These are phyloP conservation scores for Fusarium annulatum DNA, from an alignment of 2,329 filamentous ascomycete genomes.

Conservation along the genomic window DNA sequence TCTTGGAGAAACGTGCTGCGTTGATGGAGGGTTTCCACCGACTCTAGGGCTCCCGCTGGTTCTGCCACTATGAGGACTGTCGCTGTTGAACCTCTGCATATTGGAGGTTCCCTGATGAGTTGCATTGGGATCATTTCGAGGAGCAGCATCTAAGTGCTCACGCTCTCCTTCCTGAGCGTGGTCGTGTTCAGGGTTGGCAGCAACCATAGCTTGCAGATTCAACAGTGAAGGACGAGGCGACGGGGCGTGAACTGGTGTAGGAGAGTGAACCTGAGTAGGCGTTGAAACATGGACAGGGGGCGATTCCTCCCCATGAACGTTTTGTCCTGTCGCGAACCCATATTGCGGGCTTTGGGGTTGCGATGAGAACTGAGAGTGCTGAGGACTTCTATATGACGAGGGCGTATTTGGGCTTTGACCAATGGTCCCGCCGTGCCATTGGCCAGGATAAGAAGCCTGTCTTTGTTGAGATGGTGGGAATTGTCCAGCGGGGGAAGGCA, in stretches of 20 bases:
- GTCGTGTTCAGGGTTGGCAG: conserved; percentile 8
- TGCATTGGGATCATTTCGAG: not conserved
- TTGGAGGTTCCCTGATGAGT: conserved; percentile 2
- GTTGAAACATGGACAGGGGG: conserved; percentile 27
- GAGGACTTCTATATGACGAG: conserved; percentile 22
- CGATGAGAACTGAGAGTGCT: conserved; percentile 16
- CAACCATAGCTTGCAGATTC: conserved; percentile 23
- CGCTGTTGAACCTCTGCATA: conserved; percentile 13
- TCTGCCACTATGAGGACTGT: conserved; percentile 23
- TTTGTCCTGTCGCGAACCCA: conserved; percentile 9
- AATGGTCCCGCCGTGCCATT: conserved; percentile 51
- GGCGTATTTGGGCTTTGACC: conserved; percentile 43
- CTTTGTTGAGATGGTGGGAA: conserved; percentile 55
- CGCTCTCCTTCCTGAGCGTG: not conserved
- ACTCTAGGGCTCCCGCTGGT: conserved; percentile 16
- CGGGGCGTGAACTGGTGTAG: conserved; percentile 23
- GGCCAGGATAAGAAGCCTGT: conserved; percentile 50
- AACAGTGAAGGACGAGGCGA: conserved; percentile 27
- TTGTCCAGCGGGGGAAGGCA: conserved; percentile 42
- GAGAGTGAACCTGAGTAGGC: conserved; percentile 24
- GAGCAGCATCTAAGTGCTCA: not conserved
- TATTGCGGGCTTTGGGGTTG: conserved; percentile 20
- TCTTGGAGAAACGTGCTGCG: conserved; percentile 10
- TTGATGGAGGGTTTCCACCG: not conserved
- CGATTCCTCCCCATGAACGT: conserved; percentile 16